Evolutionary conservation across 768 basidiomycete species (phyloP).

Genomic region (Vishniacozyma victoriae): DNA sequence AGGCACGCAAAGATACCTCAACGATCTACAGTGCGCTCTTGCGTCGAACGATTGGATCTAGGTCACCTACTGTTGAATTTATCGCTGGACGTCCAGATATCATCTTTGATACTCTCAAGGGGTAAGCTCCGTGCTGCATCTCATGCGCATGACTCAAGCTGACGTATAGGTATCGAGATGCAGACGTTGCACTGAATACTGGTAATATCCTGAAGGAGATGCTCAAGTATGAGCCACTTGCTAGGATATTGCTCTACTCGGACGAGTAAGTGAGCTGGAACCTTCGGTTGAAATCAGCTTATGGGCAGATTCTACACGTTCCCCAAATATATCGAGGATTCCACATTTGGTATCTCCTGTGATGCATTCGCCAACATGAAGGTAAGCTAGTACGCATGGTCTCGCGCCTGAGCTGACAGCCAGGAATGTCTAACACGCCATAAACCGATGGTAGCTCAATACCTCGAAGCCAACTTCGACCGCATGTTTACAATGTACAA

Average conservation of each 20-base stretch:
- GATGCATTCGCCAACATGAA: conserved; percentile 97
- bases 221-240: conserved; percentile 83
- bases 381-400: conserved; percentile 28
- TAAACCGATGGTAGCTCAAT: conserved; percentile 96
- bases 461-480: conserved; percentile 95
- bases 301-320: conserved; percentile 81
- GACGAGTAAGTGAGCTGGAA: conserved; percentile 65
- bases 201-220: conserved; percentile 98
- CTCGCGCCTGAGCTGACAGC: conserved; percentile 3
- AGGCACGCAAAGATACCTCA: conserved; percentile 52
- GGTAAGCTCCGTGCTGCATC: conserved; percentile 38
- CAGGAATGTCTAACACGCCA: conserved; percentile 89
- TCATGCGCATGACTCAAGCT: neutral
- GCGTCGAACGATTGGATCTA: conserved; percentile 78
- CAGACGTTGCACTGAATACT: conserved; percentile 92
- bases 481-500: conserved; percentile 93
- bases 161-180: conserved; percentile 69
- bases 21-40: conserved; percentile 52
- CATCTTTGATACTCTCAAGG: conserved; percentile 76
- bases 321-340: conserved; percentile 92
- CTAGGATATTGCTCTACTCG: conserved; percentile 82
- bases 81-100: conserved; percentile 65
- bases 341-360: conserved; percentile 95
- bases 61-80: conserved; percentile 96
- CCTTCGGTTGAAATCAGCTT: neutral